Conservation (phyloP, 345 rosid species). For the Raphanus sativus region DNA sequence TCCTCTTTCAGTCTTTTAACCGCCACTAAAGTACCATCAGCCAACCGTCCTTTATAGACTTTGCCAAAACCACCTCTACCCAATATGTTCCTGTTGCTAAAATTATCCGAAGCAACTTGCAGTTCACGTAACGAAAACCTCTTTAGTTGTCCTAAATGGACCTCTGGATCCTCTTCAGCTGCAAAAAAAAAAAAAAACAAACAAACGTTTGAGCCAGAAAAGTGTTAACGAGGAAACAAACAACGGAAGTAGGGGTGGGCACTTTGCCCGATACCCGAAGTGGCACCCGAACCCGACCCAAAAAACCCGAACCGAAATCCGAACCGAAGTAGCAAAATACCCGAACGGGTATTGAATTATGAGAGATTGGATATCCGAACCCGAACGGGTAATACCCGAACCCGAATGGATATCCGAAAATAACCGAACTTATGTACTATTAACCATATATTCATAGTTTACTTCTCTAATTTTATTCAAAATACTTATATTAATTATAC, state of each 20-base stretch:
- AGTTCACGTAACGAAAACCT: slow-evolving; percentile 85
- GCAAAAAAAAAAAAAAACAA: slow-evolving; percentile 29
- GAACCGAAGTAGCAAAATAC: no score
- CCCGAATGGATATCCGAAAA: no score
- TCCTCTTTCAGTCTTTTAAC: slow-evolving; percentile 96
- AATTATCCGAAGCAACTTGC: slow-evolving; percentile 80
- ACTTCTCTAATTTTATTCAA: no score
- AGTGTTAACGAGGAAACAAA: neutral
- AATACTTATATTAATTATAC: no score
- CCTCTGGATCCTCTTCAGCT: slow-evolving; percentile 98
- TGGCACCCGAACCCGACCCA: no score
- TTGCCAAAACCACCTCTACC: slow-evolving; percentile 96
- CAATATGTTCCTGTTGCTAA: slow-evolving; percentile 82
- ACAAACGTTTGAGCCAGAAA: slow-evolving; percentile 13
- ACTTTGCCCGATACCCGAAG: no score
- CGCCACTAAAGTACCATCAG: slow-evolving; percentile 77
- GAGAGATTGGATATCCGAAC: no score
- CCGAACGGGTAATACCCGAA: no score
- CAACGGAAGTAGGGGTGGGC: slow-evolving; percentile 15
- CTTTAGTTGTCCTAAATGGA: slow-evolving; percentile 84
- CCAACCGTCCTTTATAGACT: slow-evolving; percentile 89
- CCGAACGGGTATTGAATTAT: no score
- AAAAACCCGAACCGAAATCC: no score
- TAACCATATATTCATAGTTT: no score
- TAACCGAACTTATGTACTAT: no score